Conservation (phyloP, 495 filamentous ascomycete species). For the Daldinia bambusicola region DNA sequence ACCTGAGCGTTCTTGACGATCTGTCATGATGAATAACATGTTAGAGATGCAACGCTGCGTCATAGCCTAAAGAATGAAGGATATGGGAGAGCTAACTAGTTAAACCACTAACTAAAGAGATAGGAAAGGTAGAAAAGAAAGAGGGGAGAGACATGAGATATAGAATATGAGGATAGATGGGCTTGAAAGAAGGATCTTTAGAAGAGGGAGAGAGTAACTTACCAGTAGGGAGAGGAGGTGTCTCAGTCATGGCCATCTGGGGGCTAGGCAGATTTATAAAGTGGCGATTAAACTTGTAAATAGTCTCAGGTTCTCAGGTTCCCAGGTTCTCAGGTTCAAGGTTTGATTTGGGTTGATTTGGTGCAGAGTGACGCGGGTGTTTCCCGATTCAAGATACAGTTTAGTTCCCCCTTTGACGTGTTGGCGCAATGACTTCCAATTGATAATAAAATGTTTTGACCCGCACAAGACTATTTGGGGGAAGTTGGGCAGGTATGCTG, state of each 20-base stretch:
- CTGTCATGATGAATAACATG: conserved; percentile 46
- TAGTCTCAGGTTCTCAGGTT: neutral
- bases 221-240: conserved; percentile 73
- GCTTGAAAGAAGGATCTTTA: neutral
- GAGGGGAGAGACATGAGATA: conserved; percentile 1
- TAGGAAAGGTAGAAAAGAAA: conserved; percentile 24
- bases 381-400: conserved; percentile 1
- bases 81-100: conserved; percentile 29
- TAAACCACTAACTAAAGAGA: too few species aligned
- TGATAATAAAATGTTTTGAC: conserved; percentile 18
- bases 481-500: conserved; percentile 6
- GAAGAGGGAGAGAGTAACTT: conserved; percentile 44
- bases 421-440: conserved; percentile 28
- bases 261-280: conserved; percentile 6
- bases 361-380: neutral
- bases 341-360: conserved; percentile 22
- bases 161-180: conserved; percentile 21
- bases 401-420: conserved; percentile 22
- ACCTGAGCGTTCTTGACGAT: conserved; percentile 56
- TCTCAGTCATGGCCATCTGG: conserved; percentile 75
- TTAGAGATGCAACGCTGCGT: conserved; percentile 6
- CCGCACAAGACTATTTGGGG: neutral
- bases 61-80: conserved; percentile 36
- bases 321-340: neutral
- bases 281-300: conserved; percentile 32